Percentiles rank a stretch among this genome's conserved stretches.
phyloP scores from a whole-genome alignment of 2,329 filamentous ascomycete species.

The Ceratocystis destructans region DNA sequence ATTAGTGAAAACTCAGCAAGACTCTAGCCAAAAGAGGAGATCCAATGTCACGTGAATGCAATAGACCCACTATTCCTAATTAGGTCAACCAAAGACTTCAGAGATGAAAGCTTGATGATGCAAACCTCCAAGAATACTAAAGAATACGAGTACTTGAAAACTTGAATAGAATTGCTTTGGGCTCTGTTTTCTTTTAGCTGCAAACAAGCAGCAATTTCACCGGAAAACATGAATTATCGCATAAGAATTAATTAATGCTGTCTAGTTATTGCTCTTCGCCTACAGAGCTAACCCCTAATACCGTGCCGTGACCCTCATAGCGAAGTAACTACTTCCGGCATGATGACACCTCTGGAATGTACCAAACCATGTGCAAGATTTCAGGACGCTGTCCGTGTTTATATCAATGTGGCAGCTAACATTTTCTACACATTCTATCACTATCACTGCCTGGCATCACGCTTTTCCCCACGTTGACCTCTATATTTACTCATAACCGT shows the following conservation, averaged over 20 bases:
- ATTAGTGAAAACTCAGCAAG: conserved; percentile 15
- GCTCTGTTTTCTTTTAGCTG: no score
- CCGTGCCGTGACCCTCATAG: neutral
- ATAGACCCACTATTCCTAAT: neutral
- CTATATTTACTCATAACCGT: neutral
- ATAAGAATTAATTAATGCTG: no score
- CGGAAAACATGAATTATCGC: no score
- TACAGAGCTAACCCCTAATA: no score
- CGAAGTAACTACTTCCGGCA: neutral
- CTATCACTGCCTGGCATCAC: no score
- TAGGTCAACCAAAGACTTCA: neutral
- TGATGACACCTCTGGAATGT: neutral
- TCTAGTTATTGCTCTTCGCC: no score
- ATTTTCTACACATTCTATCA: no score
- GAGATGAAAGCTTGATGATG: no score
- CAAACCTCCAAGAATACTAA: no score
- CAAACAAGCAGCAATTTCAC: no score
- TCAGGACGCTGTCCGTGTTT: neutral
- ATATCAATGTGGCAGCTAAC: neutral
- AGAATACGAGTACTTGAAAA: no score
- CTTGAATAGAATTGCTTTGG: no score
- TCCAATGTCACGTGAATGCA: neutral
- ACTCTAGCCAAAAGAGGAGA: conserved; percentile 1
- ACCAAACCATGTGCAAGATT: neutral
- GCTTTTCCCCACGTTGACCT: neutral